phyloP scores from a whole-genome alignment of 116 monocot genomes.

The Posidonia oceanica region DNA sequence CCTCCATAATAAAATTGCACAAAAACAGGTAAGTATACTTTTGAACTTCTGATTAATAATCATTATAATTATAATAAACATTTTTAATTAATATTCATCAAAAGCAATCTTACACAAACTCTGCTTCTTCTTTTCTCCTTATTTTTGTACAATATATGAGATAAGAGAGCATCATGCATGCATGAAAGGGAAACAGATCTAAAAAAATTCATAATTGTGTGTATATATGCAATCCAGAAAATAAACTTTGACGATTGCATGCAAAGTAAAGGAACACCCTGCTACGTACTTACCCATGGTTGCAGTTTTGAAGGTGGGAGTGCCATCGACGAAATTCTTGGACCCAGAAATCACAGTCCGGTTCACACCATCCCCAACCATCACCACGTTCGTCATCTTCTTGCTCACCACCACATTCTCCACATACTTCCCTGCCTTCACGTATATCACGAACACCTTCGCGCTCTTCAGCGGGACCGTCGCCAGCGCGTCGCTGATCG shows the following conservation, averaged over 20 bases:
- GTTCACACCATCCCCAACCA: slow-evolving; percentile 38
- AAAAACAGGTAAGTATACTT: no score
- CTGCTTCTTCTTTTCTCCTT: no score
- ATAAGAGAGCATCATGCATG: no score
- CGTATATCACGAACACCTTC: slow-evolving; percentile 27
- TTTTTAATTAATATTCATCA: no score
- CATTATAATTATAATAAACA: no score
- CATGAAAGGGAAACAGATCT: no score
- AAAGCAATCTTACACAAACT: no score
- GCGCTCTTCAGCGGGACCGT: slow-evolving; percentile 27
- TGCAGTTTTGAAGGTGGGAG: slow-evolving; percentile 36
- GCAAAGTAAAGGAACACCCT: neutral
- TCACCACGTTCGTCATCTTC: slow-evolving; percentile 41
- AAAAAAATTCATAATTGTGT: no score
- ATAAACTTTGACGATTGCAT: neutral
- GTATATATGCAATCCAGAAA: no score
- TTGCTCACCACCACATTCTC: slow-evolving; percentile 37
- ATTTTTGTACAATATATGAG: no score
- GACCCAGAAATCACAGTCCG: slow-evolving; percentile 46
- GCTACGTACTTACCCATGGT: slow-evolving; percentile 37
- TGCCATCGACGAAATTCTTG: slow-evolving; percentile 51
- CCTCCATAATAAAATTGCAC: no score
- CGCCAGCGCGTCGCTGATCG: slow-evolving; percentile 29
- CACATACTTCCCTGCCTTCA: slow-evolving; percentile 30
- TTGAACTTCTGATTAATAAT: no score